Evolutionary conservation across 345 rosid species (phyloP).

Genomic region (Eucalyptus cloeziana): DNA sequence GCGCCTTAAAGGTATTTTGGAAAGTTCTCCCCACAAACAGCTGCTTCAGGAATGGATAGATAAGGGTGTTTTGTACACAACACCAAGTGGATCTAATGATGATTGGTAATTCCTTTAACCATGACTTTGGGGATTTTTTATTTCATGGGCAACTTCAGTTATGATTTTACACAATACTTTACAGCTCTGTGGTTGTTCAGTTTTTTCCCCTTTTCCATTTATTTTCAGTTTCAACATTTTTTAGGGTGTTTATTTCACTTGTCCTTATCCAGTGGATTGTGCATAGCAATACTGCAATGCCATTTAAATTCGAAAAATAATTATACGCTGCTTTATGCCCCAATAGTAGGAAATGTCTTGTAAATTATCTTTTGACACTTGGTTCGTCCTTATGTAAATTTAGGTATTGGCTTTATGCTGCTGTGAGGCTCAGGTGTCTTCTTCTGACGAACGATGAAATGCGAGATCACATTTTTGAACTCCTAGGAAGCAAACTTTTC

Average conservation of each 20-base stretch:
- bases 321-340: neutral
- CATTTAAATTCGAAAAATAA: neutral
- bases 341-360: neutral
- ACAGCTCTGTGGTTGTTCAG: neutral
- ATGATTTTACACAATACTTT: neutral
- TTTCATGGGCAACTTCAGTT: neutral
- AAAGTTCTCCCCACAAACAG: constrained; percentile 31
- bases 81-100: constrained; percentile 91
- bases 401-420: constrained; percentile 93
- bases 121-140: neutral
- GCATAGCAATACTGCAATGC: neutral
- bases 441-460: constrained; percentile 89
- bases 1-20: constrained; percentile 50
- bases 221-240: neutral
- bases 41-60: constrained; percentile 61
- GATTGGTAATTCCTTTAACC: constrained; percentile 41
- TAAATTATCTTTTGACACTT: neutral
- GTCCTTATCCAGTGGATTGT: neutral
- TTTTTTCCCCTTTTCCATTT: neutral
- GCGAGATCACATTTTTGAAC: constrained; percentile 94
- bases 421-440: constrained; percentile 67
- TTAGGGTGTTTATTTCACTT: neutral
- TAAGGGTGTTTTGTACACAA: constrained; percentile 46
- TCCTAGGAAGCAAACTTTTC: constrained; percentile 56
- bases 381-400: neutral